phyloP scores from a whole-genome alignment of 257 asterid genomes.

The Osmanthus fragrans region DNA sequence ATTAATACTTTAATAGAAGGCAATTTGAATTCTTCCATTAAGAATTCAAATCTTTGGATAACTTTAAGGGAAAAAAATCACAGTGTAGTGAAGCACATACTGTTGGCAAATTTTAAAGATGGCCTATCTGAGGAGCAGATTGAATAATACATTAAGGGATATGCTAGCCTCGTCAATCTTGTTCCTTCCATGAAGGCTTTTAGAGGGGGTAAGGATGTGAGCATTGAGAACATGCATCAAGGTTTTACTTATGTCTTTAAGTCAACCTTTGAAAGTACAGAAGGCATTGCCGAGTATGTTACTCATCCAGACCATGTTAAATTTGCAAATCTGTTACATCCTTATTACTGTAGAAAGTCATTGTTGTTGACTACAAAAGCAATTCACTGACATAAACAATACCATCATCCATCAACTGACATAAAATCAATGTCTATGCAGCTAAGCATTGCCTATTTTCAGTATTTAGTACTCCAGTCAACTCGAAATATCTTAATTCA shows the following conservation, averaged over 20 bases:
- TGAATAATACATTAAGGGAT: slow-evolving; percentile 50
- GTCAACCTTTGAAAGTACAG: slow-evolving; percentile 70
- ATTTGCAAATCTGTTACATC: slow-evolving; percentile 47
- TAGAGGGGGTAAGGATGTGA: slow-evolving; percentile 77
- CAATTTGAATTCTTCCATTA: too few species aligned
- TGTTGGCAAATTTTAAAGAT: slow-evolving; percentile 77
- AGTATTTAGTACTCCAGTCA: background rate
- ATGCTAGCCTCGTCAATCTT: slow-evolving; percentile 77
- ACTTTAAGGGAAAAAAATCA: too few species aligned
- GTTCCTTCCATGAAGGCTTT: slow-evolving; percentile 74
- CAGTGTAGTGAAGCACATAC: slow-evolving; percentile 71
- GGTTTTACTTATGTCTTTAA: slow-evolving; percentile 93
- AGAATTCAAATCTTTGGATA: too few species aligned
- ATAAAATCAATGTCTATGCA: background rate
- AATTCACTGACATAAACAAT: background rate
- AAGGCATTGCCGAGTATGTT: slow-evolving; percentile 76
- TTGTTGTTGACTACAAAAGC: slow-evolving; percentile 62
- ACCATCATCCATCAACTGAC: background rate
- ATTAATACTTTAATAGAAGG: too few species aligned
- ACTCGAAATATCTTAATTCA: slow-evolving; percentile 13
- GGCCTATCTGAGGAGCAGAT: slow-evolving; percentile 53
- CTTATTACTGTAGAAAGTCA: slow-evolving; percentile 65
- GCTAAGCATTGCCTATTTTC: background rate
- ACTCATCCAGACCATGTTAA: slow-evolving; percentile 64
- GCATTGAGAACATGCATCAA: slow-evolving; percentile 72